These are phyloP conservation scores for Zygotorulaspora chibaensis DNA, from an alignment of 805 yeast genomes.

Conservation along the genomic window DNA sequence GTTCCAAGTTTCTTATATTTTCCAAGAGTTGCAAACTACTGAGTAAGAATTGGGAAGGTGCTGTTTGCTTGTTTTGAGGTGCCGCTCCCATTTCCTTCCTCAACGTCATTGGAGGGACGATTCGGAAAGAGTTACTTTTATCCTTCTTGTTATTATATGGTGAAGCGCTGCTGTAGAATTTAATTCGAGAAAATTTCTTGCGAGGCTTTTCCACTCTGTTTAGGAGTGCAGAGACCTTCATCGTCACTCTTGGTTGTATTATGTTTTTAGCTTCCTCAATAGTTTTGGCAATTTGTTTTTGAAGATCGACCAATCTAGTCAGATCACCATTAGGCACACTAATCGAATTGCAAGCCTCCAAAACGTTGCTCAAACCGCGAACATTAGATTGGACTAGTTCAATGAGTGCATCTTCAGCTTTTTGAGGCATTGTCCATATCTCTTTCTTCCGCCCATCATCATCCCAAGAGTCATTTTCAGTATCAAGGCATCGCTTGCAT, in stretches of 20 bases:
- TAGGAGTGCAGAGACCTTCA: constrained; percentile 8
- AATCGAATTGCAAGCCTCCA: constrained; percentile 1
- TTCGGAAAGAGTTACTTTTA: constrained; percentile 15
- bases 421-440: constrained; percentile 1
- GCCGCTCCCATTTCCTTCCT: background rate
- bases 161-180: constrained; percentile 12
- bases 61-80: background rate
- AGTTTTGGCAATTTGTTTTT: constrained; percentile 1
- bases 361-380: background rate
- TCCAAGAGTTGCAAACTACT: constrained; percentile 15
- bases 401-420: constrained; percentile 3
- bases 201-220: constrained; percentile 3
- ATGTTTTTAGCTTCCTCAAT: constrained; percentile 1
- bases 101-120: constrained; percentile 17
- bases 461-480: background rate
- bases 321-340: background rate
- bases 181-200: constrained; percentile 7
- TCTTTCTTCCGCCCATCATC: background rate
- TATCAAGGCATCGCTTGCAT: background rate
- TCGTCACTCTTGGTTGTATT: constrained; percentile 1
- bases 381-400: constrained; percentile 1
- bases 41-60: constrained; percentile 6
- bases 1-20: constrained; percentile 16
- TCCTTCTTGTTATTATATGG: constrained; percentile 14
- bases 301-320: constrained; percentile 1